These are phyloP conservation scores for Ophiosphaerella korrae DNA, from an alignment of 2,329 filamentous ascomycete species.

Conservation along the genomic window DNA sequence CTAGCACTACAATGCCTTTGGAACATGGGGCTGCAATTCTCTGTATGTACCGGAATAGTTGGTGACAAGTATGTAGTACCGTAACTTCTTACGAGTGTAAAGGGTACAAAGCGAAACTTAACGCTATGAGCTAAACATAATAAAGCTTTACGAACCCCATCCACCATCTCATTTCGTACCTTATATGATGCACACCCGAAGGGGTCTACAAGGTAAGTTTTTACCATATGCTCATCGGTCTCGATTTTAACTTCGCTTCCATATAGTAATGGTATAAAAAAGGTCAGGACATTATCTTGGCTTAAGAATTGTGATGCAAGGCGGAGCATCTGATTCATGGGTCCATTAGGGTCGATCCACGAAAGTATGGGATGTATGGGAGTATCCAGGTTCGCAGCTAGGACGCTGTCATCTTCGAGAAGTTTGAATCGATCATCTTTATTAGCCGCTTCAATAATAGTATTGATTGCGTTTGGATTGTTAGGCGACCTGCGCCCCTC, in stretches of 20 bases:
- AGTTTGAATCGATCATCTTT: slow-evolving; percentile 38
- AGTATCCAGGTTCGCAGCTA: slow-evolving; percentile 30
- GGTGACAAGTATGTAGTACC: slow-evolving; percentile 23
- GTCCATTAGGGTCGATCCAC: slow-evolving; percentile 17
- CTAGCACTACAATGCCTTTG: slow-evolving; percentile 12
- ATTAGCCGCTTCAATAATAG: slow-evolving; percentile 30
- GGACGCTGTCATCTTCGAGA: slow-evolving; percentile 29
- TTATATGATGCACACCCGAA: slow-evolving; percentile 11
- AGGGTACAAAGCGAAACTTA: slow-evolving; percentile 20
- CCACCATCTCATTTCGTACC: slow-evolving; percentile 16
- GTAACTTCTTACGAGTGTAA: slow-evolving; percentile 14
- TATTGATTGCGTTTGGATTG: slow-evolving; percentile 14
- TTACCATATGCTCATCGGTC: slow-evolving; percentile 4
- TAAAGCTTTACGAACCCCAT: slow-evolving; percentile 27
- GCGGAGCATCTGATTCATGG: slow-evolving; percentile 30
- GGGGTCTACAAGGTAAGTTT: slow-evolving; percentile 30
- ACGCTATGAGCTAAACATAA: slow-evolving; percentile 33
- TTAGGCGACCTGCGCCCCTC: slow-evolving; percentile 5
- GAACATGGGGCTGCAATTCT: slow-evolving; percentile 19
- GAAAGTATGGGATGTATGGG: slow-evolving; percentile 39
- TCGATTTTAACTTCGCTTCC: slow-evolving; percentile 20
- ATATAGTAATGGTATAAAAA: slow-evolving; percentile 37
- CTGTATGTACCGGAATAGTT: slow-evolving; percentile 7
- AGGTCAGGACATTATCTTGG: slow-evolving; percentile 33
- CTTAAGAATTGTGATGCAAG: slow-evolving; percentile 43